Conservation (phyloP, 768 basidiomycete genomes). For the Cubamyces sp. region DNA sequence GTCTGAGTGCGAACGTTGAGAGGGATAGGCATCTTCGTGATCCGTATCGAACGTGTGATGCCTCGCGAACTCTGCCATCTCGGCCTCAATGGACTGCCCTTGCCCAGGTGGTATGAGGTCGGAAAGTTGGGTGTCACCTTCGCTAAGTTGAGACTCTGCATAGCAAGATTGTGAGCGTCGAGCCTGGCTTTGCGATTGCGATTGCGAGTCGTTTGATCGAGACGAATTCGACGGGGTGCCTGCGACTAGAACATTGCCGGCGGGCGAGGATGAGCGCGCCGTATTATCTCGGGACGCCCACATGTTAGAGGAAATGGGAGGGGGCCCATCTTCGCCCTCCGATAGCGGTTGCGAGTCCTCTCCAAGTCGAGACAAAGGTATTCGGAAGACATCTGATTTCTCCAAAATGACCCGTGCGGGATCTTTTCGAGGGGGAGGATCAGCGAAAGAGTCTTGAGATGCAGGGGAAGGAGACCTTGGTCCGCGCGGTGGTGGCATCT, state of each 20-base stretch:
- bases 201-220: slow-evolving; percentile 45
- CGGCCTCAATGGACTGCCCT: slow-evolving; percentile 1
- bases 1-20: slow-evolving; percentile 6
- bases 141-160: not conserved
- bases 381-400: slow-evolving; percentile 48
- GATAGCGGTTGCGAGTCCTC: slow-evolving; percentile 25
- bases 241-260: slow-evolving; percentile 47
- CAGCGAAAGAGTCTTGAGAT: slow-evolving; percentile 70
- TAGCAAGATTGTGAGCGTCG: not conserved
- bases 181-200: slow-evolving; percentile 9
- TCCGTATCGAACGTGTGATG: not conserved
- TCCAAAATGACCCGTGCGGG: slow-evolving; percentile 51
- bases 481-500: slow-evolving; percentile 27
- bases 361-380: slow-evolving; percentile 62
- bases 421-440: slow-evolving; percentile 48
- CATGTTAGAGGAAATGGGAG: slow-evolving; percentile 7
- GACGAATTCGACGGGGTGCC: slow-evolving; percentile 50
- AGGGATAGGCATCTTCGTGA: not conserved
- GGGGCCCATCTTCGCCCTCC: slow-evolving; percentile 21
- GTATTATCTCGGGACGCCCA: slow-evolving; percentile 1
- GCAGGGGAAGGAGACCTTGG: slow-evolving; percentile 42
- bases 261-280: not conserved
- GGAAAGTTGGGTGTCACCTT: slow-evolving; percentile 12
- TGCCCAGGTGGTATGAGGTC: slow-evolving; percentile 22
- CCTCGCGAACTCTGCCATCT: not conserved